Conservation (phyloP, 345 rosid genomes). For the Hibiscus syriacus region DNA sequence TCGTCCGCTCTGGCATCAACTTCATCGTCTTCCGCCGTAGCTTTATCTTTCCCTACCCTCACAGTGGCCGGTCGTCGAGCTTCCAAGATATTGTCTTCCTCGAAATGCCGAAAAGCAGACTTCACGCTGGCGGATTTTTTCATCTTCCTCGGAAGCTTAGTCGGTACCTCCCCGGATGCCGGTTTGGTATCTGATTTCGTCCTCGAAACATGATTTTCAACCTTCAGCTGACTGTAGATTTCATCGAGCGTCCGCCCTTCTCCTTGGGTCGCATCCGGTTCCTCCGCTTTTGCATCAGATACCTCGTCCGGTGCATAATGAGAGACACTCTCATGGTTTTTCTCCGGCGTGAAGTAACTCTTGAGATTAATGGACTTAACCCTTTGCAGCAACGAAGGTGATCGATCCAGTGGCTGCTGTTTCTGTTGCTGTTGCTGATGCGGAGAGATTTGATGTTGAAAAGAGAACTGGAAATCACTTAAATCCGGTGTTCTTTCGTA, state of each 20-base stretch:
- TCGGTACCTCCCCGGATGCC: conserved; percentile 36
- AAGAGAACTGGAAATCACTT: conserved; percentile 35
- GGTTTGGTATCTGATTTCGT: conserved; percentile 61
- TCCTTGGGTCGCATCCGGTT: conserved; percentile 9
- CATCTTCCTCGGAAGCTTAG: conserved; percentile 67
- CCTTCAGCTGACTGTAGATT: conserved; percentile 38
- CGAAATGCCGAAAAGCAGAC: conserved; percentile 50
- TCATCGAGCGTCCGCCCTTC: conserved; percentile 42
- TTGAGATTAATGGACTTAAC: conserved; percentile 61
- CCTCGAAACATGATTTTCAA: conserved; percentile 26
- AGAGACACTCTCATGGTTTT: background rate
- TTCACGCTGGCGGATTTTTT: conserved; percentile 72
- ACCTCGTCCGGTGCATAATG: too few species aligned
- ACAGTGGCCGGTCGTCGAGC: conserved; percentile 54
- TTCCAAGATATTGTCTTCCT: conserved; percentile 44
- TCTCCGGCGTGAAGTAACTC: conserved; percentile 44
- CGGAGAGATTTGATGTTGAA: conserved; percentile 17
- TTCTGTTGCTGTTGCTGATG: too few species aligned
- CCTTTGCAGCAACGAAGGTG: conserved; percentile 57
- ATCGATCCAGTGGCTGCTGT: conserved; percentile 41
- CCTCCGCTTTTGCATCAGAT: too few species aligned
- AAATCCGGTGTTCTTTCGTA: conserved; percentile 9
- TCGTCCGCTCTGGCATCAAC: conserved; percentile 75
- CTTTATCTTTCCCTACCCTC: conserved; percentile 31
- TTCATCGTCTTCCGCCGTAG: conserved; percentile 36